phyloP scores from a whole-genome alignment of 257 asterid species.

The Solanum piurae region DNA sequence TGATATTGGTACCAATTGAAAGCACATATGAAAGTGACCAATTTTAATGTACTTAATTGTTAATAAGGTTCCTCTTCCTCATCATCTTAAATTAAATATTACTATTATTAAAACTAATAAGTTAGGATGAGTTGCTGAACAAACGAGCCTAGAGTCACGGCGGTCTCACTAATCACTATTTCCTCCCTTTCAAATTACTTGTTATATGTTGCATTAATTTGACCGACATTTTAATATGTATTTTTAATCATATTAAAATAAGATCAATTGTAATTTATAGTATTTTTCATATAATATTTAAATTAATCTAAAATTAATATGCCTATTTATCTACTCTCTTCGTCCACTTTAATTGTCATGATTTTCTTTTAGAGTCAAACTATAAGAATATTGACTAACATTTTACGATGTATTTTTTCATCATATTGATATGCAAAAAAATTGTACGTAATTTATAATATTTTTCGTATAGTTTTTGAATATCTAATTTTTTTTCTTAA shows the following conservation, averaged over 20 bases:
- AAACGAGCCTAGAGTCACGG: background rate
- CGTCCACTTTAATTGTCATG: no score
- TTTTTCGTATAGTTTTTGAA: no score
- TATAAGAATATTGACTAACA: no score
- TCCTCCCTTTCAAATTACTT: background rate
- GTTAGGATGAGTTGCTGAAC: background rate
- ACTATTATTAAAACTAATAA: background rate
- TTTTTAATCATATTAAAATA: background rate
- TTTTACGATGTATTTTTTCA: no score
- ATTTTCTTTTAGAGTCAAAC: no score
- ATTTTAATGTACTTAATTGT: background rate
- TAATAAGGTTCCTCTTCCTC: background rate
- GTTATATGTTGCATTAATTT: background rate
- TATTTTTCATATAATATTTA: background rate
- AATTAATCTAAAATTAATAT: background rate
- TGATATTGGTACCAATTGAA: background rate
- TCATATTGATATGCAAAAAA: no score
- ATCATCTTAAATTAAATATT: background rate
- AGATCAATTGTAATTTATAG: background rate
- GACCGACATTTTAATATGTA: background rate
- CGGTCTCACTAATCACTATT: background rate
- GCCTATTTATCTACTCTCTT: no score
- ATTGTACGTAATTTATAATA: no score
- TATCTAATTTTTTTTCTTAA: no score
- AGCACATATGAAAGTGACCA: background rate